A percentile compares a stretch with the other conserved stretches of the same genome.
Conservation (phyloP, 306 rosid genomes). For the Begonia peltatifolia region DNA sequence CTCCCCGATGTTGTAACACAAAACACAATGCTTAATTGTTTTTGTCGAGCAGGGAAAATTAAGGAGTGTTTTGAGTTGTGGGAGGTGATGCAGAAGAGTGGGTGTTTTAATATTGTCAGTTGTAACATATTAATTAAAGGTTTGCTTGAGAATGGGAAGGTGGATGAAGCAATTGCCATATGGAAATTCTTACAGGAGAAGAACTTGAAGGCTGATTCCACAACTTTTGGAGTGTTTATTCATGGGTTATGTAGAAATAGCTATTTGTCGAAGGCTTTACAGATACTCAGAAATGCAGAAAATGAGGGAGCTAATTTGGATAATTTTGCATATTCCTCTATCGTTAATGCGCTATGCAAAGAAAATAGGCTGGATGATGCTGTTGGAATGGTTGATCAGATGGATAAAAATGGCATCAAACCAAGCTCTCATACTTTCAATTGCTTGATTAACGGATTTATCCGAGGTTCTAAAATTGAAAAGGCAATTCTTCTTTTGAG, state of each 20-base stretch:
- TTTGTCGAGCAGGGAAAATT: conserved; percentile 39
- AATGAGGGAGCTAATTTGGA: conserved; percentile 31
- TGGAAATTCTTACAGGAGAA: conserved; percentile 43
- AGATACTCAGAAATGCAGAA: conserved; percentile 45
- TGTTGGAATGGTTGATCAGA: conserved; percentile 27
- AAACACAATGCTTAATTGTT: conserved; percentile 58
- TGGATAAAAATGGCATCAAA: conserved; percentile 34
- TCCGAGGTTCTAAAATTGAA: conserved; percentile 49
- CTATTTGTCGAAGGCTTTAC: conserved; percentile 47
- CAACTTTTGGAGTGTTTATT: conserved; percentile 50
- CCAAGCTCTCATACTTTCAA: conserved; percentile 52
- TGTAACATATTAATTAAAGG: conserved; percentile 57
- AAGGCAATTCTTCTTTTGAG: conserved; percentile 35
- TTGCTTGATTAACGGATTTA: conserved; percentile 51
- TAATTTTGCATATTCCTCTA: conserved; percentile 51
- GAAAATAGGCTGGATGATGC: conserved; percentile 64
- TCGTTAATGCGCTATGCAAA: conserved; percentile 50
- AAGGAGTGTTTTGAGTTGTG: conserved; percentile 32
- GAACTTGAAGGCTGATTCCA: conserved; percentile 30
- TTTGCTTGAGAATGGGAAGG: conserved; percentile 38
- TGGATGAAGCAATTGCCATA: conserved; percentile 29
- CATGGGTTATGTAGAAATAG: conserved; percentile 78
- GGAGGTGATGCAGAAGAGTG: conserved; percentile 50
- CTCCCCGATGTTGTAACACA: conserved; percentile 45
- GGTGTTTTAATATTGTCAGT: conserved; percentile 41